phyloP scores from a whole-genome alignment of 75 land plant genomes.

The Isoetes taiwanensis region DNA sequence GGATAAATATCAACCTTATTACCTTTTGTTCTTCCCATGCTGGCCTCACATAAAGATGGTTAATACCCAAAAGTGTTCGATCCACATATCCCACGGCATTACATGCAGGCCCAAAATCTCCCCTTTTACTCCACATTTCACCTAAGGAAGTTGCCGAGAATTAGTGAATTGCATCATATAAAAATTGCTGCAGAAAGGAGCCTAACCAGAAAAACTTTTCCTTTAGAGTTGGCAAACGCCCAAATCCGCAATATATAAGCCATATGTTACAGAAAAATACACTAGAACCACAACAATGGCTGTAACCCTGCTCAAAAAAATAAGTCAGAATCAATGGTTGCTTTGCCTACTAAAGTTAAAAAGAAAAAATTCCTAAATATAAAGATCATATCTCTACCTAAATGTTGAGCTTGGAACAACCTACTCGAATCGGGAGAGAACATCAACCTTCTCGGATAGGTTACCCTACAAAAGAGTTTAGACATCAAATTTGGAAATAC shows the following conservation, averaged over 20 bases:
- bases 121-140: constrained; percentile 59
- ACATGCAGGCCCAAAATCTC: constrained; percentile 60
- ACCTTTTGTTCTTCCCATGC: constrained; percentile 47
- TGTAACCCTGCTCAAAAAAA: constrained; percentile 18
- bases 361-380: too few relatives aligned
- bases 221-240: constrained; percentile 12
- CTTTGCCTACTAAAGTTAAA: too few relatives aligned
- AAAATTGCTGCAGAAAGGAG: neutral
- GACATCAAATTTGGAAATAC: too few relatives aligned
- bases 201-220: neutral
- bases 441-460: neutral
- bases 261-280: constrained; percentile 37
- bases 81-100: constrained; percentile 69
- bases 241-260: constrained; percentile 62
- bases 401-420: too few relatives aligned
- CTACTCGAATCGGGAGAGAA: too few relatives aligned
- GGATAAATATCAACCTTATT: too few relatives aligned
- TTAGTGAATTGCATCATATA: neutral
- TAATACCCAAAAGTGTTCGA: constrained; percentile 42
- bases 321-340: too few relatives aligned
- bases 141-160: constrained; percentile 21
- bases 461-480: too few relatives aligned
- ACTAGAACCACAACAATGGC: constrained; percentile 17
- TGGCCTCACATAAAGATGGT: constrained; percentile 43
- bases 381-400: too few relatives aligned